Evolutionary conservation across 495 filamentous ascomycete species (phyloP).

Genomic region (Glutinoglossum americanum): DNA sequence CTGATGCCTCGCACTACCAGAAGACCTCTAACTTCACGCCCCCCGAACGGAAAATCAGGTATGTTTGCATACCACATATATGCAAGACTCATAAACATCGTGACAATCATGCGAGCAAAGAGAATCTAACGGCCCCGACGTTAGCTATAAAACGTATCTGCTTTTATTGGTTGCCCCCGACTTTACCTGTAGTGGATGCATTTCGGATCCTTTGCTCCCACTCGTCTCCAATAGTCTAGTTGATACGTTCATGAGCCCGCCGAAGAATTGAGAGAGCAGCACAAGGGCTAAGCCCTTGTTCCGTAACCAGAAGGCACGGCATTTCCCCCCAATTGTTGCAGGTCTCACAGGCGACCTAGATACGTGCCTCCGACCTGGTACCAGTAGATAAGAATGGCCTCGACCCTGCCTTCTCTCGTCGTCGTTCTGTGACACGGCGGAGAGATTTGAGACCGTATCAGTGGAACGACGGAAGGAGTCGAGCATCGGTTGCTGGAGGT

Average conservation of each 20-base stretch:
- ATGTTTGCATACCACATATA: conserved; percentile 60
- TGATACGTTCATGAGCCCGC: conserved; percentile 69
- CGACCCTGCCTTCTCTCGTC: background rate
- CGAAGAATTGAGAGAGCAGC: conserved; percentile 60
- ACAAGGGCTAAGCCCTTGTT: conserved; percentile 63
- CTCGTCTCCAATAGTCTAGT: conserved; percentile 59
- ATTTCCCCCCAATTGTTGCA: background rate
- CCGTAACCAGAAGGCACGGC: conserved; percentile 5
- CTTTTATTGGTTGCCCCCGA: background rate
- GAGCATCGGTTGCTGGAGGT: background rate
- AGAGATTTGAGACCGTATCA: background rate
- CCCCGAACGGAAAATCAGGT: conserved; percentile 49
- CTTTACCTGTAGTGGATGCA: conserved; percentile 67
- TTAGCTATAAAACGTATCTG: background rate
- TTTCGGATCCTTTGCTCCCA: conserved; percentile 35
- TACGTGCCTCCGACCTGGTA: background rate
- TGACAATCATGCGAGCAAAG: conserved; percentile 68
- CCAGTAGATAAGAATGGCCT: background rate
- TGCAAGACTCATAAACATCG: conserved; percentile 35
- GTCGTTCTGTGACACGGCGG: background rate
- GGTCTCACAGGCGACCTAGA: background rate
- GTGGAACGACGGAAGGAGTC: background rate
- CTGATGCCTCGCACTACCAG: conserved; percentile 45
- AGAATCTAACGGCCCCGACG: conserved; percentile 31
- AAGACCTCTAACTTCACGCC: conserved; percentile 37